Base-by-base conservation (phyloP, 176 grass and related monocot genomes). In the Oryza glaberrima region DNA sequence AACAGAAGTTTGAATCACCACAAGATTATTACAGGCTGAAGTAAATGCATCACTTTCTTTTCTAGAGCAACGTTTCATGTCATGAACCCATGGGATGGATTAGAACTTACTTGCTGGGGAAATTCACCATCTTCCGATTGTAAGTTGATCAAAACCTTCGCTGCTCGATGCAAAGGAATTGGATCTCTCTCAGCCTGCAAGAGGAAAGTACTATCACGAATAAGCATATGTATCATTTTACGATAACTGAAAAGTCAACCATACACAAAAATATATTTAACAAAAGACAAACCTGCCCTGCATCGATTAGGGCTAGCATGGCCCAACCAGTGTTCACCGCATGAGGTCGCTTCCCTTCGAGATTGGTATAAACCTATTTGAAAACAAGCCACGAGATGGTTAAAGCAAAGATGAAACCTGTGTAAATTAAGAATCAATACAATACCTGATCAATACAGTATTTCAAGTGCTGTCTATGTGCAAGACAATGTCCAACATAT, bases 301-400 rank as follows among this genome's bases (percentile, higher is more conserved):
- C 93, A 34, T 84, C 91, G 83, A 99, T 99, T 79, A 99, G 86
- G 23, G 93, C 52, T 52, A 99, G 72, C 91, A 96, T 91, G 38
- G 90, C 96, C 93, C 96, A 99, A 68, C 85, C 81, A 76, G 96
- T 99, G 58, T 94, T 99, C 69, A 96, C 93, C 11, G 91, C 96
- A 72, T 99, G 96, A 86, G 84, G n/a, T 30, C 68, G 79, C 41
- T 86, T 86, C 4, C 93, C 96, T 88, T 94, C 79, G 48, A 99
- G 90, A 88, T 99, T 91, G 38, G 93, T 94, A 81, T 92, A 99
- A 76, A 99, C 96, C 96, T 99, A 82, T 79, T 90, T 65, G 87
- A 60, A 69, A 35, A 26, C 64, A 83, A 73, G 32, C 26, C 14
- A 80, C 72, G 45, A 78, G 7, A 86, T 70, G 6, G 6, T 80